Base-by-base conservation (phyloP, 1,139 yeast species). In the Pichia sp. region DNA sequence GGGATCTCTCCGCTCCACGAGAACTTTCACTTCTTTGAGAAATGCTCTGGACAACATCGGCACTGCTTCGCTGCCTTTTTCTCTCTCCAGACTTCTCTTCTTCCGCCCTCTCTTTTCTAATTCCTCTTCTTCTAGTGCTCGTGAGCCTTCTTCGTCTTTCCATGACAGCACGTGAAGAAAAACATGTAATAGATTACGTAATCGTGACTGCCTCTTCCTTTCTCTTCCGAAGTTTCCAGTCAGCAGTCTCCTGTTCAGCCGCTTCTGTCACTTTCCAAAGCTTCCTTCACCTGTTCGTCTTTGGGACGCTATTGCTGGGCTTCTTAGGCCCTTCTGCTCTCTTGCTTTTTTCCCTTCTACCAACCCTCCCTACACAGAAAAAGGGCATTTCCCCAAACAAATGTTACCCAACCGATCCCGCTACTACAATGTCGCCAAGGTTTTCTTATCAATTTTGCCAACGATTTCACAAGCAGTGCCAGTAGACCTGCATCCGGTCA, bases 391-490 rank as follows among this genome's bases (percentile, higher is more conserved):
- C 11, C 10, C 15, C 23, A 19, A 19, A 23, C 16, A 5, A n/a
- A 54, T 54, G 54, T 26, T 45, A 29, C 53, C 49, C 23, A 48
- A 45, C 26, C 53, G 52, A 13, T 51, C 57, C 29, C n/a, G 41
- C 11, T 43, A 49, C 42, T 19, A 49, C 10, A 51, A 40, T 26
- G 15, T 56, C 16, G 54, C 50, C 23, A 56, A 52, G 36, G 31
- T 50, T 1, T 41, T 51, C 15, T 42, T 54, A 16, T 15, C 58
- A 4, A 3, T 54, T 11, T 40, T 50, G 3, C 58, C 58, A 8
- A 54, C 53, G 4, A 10, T 56, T 7, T 54, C 59, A 8, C 47
- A 54, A n/a, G 59, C 59, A 5, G 13, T 56, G 10, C 58, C 59
- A 3, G 52, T 56, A 2, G 54, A 50, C n/a, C 49, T 54, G 8